These are phyloP conservation scores for Aegilops speltoides DNA, from an alignment of 176 grass and related monocot genomes.

Conservation along the genomic window DNA sequence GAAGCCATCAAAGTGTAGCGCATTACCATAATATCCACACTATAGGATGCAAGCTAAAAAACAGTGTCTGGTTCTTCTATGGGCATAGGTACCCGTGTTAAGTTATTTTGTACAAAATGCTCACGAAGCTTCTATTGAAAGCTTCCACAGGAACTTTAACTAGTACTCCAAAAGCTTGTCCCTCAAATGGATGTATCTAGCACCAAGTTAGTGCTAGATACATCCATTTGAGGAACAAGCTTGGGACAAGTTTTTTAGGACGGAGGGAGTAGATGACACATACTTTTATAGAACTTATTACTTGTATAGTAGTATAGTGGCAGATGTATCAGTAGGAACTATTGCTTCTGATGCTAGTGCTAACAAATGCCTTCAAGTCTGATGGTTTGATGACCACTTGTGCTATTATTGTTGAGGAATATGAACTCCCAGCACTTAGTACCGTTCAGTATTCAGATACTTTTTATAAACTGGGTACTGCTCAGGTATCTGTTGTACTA, in stretches of 20 bases:
- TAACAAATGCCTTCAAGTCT: not conserved
- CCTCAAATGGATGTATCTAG: too few species aligned
- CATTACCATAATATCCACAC: not conserved
- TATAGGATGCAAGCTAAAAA: constrained; percentile 14
- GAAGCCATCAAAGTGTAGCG: not conserved
- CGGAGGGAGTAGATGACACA: too few species aligned
- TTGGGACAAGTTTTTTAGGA: too few species aligned
- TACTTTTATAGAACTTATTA: not conserved
- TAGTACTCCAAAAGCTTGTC: not conserved
- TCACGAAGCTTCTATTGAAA: not conserved
- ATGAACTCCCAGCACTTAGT: not conserved
- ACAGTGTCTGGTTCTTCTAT: not conserved
- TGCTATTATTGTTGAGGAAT: not conserved
- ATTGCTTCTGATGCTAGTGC: constrained; percentile 5
- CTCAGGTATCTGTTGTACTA: constrained; percentile 21
- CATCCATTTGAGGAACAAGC: too few species aligned
- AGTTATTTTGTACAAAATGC: constrained; percentile 21
- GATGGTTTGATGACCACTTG: not conserved
- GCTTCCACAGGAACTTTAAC: not conserved
- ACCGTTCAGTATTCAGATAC: not conserved
- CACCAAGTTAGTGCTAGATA: too few species aligned
- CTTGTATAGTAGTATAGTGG: not conserved
- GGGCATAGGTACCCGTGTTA: not conserved
- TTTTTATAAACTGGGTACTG: not conserved
- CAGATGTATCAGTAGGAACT: not conserved